These are phyloP conservation scores for Musa acuminata DNA, from an alignment of 176 grass and related monocot species.

Conservation along the genomic window DNA sequence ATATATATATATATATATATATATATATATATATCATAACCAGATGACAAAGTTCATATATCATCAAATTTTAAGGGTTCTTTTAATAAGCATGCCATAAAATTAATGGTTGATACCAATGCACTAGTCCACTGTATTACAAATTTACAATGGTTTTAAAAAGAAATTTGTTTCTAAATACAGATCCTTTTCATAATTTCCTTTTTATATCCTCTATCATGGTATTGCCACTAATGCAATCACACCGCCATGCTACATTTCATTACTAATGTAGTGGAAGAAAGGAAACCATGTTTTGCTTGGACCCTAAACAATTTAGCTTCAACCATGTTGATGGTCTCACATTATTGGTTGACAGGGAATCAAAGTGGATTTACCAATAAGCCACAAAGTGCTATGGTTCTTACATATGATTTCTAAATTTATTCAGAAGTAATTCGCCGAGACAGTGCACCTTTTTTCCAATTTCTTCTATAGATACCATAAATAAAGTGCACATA, in stretches of 20 bases:
- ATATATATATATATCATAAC: not conserved
- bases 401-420: not conserved
- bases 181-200: not conserved
- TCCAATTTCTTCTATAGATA: no score
- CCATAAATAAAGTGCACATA: no score
- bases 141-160: not conserved
- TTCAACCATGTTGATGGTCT: not conserved
- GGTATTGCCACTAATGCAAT: no score
- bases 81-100: not conserved
- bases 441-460: no score
- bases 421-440: not conserved
- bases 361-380: constrained; percentile 3
- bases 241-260: no score
- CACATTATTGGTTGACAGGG: constrained; percentile 1
- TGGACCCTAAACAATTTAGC: no score
- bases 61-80: not conserved
- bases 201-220: not conserved
- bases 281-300: no score
- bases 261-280: no score
- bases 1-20: not conserved
- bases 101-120: not conserved
- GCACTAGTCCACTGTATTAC: not conserved
- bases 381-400: not conserved
- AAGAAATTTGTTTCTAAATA: not conserved
- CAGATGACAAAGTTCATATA: not conserved